Evolutionary conservation across 2,329 filamentous ascomycete genomes (phyloP), one percentile per base, ranked within the genome.

Genomic region (Fusarium redolens): DNA sequence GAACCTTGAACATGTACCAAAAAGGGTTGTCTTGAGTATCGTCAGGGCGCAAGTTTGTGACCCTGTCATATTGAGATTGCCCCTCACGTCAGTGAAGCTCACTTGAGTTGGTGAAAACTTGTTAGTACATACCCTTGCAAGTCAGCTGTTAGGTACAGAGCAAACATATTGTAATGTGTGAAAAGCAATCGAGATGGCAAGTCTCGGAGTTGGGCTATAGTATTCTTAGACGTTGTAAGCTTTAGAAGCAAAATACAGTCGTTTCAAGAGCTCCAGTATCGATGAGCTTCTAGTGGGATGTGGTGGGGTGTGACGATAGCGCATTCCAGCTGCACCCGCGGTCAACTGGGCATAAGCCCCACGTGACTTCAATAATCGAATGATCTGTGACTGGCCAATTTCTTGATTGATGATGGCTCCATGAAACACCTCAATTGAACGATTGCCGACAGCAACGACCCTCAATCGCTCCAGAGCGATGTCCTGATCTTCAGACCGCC

Each of bases 1-100:
- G 94, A 40, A 99, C 96, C 81, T 93, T 96, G 89, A 99, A 98
- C 56, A 94, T 98, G 85, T 97, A 99, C 88, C 92, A 97, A 85
- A 98, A 99, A 7, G 95, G 94, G 66, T 88, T 89, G 22, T 93
- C 93, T 76, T 91, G 86, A 11, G 91, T 94, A 82, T 99, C 96
- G 75, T 91, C 87, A 12, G 96, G 96, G 63, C 92, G 92, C 75
- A 99, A 90, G 78, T 96, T 93, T 68, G 95, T 98, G 68, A 99
- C 95, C 50, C 96, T 98, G 78, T 66, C 61, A 65, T 69, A 47
- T 60, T 50, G 55, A 61, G 65, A 50, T 68, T 61, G 60, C 68
- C 69, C 67, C 65, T 74, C 65, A 63, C 50, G 68, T 77, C 57
- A 76, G 65, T 59, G 43, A 69, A 71, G 64, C 48, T 64, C 52